Base-by-base conservation (phyloP, 768 basidiomycete genomes). In the Amanita rimosa region DNA sequence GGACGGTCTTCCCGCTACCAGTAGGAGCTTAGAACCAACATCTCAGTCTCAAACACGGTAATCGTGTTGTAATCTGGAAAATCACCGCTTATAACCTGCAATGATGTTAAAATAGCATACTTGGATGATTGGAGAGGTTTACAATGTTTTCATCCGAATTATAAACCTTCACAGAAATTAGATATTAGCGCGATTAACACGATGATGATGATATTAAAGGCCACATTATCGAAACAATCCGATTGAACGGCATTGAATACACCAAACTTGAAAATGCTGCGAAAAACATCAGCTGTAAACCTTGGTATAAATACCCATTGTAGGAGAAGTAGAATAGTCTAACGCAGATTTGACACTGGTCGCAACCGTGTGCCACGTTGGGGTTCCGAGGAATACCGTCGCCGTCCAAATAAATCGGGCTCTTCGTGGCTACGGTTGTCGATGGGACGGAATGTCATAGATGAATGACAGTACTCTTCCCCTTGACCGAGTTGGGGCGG, bases 161-260 rank as follows among this genome's bases (percentile, higher is more conserved):
- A 53, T 82, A 62, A 13, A 88, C 70, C 85, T 88, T 36, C n/a
- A 53, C 14, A 22, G 47, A 26, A 11, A 53, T 8, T 19, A 26
- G 14, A 26, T 45, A 19, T 41, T 13, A 22, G 38, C 2, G 13
- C 10, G 26, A 41, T 11, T 17, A 31, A 35, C 38, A 5, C 16
- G 16, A 33, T 11, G 17, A 42, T 43, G 11, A 42, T 27, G 31
- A 46, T 33, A 33, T 26, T 19, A n/a, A 19, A 21, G 39, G 60
- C 79, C 58, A 91, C 92, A 54, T 74, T 72, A 42, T 85, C 76
- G 54, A 87, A 89, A 60, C 88, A 92, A 24, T 70, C 72, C 11
- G 87, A 90, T 56, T 99, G 95, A 17, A 97, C 78, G 3, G 85
- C 82, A 60, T 98, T 98, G 71, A 97, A 97, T 3, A 85, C 77